phyloP scores from a whole-genome alignment of 2,329 filamentous ascomycete species.

The Cercospora sesami region DNA sequence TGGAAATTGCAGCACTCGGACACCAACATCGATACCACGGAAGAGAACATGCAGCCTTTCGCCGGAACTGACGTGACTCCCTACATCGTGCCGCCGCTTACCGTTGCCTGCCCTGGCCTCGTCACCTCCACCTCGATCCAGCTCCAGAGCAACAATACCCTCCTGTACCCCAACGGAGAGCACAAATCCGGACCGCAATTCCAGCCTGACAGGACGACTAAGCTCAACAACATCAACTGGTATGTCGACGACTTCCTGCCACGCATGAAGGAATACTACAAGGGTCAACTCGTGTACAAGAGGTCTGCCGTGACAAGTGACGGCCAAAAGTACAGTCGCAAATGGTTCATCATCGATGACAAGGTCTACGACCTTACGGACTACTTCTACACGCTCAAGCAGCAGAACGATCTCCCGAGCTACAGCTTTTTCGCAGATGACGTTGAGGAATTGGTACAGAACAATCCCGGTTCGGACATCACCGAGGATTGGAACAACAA shows the following conservation, averaged over 20 bases:
- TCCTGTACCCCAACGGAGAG: slow-evolving; percentile 47
- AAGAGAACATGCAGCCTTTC: slow-evolving; percentile 70
- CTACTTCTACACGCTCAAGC: slow-evolving; percentile 76
- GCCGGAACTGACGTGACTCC: slow-evolving; percentile 75
- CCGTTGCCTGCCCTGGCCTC: slow-evolving; percentile 70
- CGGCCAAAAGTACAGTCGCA: slow-evolving; percentile 65
- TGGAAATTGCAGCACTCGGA: slow-evolving; percentile 85
- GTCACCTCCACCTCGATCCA: slow-evolving; percentile 59
- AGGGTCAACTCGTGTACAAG: slow-evolving; percentile 79
- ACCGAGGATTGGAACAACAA: slow-evolving; percentile 62
- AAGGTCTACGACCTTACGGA: slow-evolving; percentile 86
- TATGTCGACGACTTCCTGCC: slow-evolving; percentile 74
- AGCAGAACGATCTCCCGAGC: slow-evolving; percentile 51
- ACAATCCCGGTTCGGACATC: slow-evolving; percentile 78
- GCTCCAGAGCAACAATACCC: slow-evolving; percentile 66
- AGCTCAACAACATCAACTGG: slow-evolving; percentile 68
- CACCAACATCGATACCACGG: slow-evolving; percentile 58
- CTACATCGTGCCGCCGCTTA: slow-evolving; percentile 83
- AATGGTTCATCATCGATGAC: slow-evolving; percentile 77
- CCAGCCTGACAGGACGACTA: slow-evolving; percentile 56
- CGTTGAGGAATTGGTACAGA: slow-evolving; percentile 67
- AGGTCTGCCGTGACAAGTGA: slow-evolving; percentile 60
- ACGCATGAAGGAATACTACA: slow-evolving; percentile 79
- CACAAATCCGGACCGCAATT: slow-evolving; percentile 69
- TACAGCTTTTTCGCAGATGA: slow-evolving; percentile 73